Evolutionary conservation across 305 asterid species (phyloP).

Genomic region (Fraxinus sp.): DNA sequence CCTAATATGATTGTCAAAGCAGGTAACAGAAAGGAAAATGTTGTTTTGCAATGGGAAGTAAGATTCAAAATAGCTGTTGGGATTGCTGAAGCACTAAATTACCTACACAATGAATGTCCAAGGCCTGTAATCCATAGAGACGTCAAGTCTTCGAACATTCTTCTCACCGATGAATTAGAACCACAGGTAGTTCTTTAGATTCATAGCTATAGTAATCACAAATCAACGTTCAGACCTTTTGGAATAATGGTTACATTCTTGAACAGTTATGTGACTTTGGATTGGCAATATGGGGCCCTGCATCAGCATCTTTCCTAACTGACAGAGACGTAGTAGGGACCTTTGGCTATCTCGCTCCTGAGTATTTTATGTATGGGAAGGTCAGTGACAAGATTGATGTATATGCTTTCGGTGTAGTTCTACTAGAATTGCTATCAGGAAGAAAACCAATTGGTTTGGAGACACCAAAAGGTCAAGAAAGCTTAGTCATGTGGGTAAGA

Average conservation of each 20-base stretch:
- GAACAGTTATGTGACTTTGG: constrained; percentile 83
- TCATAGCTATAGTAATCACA: neutral
- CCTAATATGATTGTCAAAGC: constrained; percentile 28
- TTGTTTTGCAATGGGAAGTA: constrained; percentile 60
- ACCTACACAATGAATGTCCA: constrained; percentile 47
- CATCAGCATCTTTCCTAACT: constrained; percentile 56
- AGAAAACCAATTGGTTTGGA: constrained; percentile 71
- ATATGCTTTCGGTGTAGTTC: constrained; percentile 91
- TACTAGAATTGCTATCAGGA: constrained; percentile 86
- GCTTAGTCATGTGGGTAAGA: constrained; percentile 93
- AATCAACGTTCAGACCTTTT: neutral
- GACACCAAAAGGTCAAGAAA: constrained; percentile 61
- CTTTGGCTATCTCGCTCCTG: constrained; percentile 96
- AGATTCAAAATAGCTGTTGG: constrained; percentile 75
- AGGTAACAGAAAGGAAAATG: constrained; percentile 43
- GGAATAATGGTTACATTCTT: neutral
- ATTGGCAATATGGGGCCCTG: constrained; percentile 87
- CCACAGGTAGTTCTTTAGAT: constrained; percentile 56
- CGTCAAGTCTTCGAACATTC: constrained; percentile 17
- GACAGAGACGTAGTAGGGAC: constrained; percentile 88
- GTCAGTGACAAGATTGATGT: constrained; percentile 90
- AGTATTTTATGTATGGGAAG: constrained; percentile 94
- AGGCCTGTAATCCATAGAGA: constrained; percentile 14
- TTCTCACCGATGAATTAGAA: constrained; percentile 44
- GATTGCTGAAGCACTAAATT: constrained; percentile 77